Evolutionary conservation across 2,329 filamentous ascomycete species (phyloP), one percentile per base, ranked within the genome.

Genomic region (Magnaporthiopsis rhizophila): DNA sequence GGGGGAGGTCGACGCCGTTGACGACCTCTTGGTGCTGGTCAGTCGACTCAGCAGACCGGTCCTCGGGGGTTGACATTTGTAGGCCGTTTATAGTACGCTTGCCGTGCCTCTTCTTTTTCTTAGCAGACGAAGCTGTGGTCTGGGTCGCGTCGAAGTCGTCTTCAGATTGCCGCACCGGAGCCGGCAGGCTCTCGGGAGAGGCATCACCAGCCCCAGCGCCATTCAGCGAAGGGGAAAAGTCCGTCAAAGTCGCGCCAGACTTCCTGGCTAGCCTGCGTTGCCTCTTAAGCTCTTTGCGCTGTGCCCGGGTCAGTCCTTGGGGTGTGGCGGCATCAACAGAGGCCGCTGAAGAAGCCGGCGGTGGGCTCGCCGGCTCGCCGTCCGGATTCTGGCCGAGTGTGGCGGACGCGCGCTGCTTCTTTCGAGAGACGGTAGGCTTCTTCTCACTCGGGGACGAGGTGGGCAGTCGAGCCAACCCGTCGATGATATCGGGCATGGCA

Each of bases 271-370:
- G 28, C 32, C 11, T 63, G 6, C 62, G 56, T 28, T 24, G n/a
- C 28, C 26, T 59, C 62, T 50, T 63, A 15, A 63, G 62, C 30
- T 56, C 62, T 26, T 63, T 63, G 24, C 62, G 62, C 30, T 58
- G 56, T 2, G 62, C 62, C 26, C 59, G 45, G 18, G 57, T 38
- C 30, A 63, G 34, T 4, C 38, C 15, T 15, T 62, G 38, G 26
- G 24, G 38, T 24, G 32, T 53, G 26, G 5, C 61, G 9, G 28
- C 53, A 6, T 32, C 61, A 18, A 8, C 11, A 6, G 61, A 30
- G 15, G 45, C 45, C 8, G 28, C 38, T 34, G 34, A 32, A 3
- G 45, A 34, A 9, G 38, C 45, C 11, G 45, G 18, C 2, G 3
- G 24, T 30, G 34, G 3, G n/a, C 30, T 56, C 26, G 61, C 21